Evolutionary conservation across 257 asterid species (phyloP).

Genomic region (Marsdenia floribunda): DNA sequence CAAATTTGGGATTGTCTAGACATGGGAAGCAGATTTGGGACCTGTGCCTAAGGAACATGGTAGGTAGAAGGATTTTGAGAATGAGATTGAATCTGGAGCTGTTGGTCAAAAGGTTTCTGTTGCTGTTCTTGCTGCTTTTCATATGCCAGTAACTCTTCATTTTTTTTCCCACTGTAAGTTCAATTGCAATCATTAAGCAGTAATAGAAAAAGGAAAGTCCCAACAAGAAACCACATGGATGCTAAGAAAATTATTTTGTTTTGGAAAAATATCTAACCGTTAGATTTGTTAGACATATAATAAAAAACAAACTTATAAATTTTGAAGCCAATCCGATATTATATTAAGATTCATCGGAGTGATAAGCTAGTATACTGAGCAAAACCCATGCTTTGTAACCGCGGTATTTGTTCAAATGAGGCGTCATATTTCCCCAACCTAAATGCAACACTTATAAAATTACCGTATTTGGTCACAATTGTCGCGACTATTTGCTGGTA

Average conservation of each 20-base stretch:
- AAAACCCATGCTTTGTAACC: no score
- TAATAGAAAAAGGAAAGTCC: neutral
- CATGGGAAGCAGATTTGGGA: conserved; percentile 47
- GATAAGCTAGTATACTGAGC: no score
- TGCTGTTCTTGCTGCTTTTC: conserved; percentile 56
- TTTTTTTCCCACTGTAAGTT: conserved; percentile 88
- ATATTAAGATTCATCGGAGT: no score
- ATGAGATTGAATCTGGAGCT: conserved; percentile 44
- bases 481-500: no score
- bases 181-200: conserved; percentile 8
- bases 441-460: no score
- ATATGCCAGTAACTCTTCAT: conserved; percentile 49
- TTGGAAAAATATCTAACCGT: no score
- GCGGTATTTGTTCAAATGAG: no score
- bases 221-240: neutral
- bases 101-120: conserved; percentile 45
- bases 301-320: no score
- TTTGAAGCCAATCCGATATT: no score
- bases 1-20: conserved; percentile 46
- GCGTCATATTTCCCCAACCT: no score
- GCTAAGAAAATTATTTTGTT: conserved; percentile 59
- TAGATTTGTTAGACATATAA: no score
- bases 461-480: no score
- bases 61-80: conserved; percentile 46
- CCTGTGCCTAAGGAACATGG: conserved; percentile 45